phyloP scores from a whole-genome alignment of 2,329 filamentous ascomycete genomes.

The Lithohypha guttulata region DNA sequence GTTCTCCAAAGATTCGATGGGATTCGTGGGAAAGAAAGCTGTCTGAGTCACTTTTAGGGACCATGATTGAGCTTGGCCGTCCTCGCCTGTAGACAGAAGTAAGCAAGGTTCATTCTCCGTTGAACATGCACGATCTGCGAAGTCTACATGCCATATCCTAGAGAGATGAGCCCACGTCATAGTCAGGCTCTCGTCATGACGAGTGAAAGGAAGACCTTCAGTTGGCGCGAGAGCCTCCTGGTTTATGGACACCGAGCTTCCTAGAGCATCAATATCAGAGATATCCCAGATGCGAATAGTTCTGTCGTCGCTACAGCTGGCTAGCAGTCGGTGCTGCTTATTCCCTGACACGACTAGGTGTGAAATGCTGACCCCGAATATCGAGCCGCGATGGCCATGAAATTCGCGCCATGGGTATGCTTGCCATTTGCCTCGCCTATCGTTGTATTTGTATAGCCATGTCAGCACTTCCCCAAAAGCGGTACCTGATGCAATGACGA shows the following conservation, averaged over 20 bases:
- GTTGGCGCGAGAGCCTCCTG: slow-evolving; percentile 31
- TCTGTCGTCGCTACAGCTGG: slow-evolving; percentile 89
- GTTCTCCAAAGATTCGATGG: slow-evolving; percentile 28
- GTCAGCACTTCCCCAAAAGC: slow-evolving; percentile 90
- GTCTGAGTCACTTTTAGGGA: slow-evolving; percentile 33
- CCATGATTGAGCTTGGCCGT: slow-evolving; percentile 69
- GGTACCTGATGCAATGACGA: slow-evolving; percentile 78
- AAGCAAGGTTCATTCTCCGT: slow-evolving; percentile 29
- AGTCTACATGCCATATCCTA: slow-evolving; percentile 78
- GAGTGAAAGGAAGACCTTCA: neutral
- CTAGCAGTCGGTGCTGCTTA: slow-evolving; percentile 51
- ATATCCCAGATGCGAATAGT: slow-evolving; percentile 85
- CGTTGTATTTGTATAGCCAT: slow-evolving; percentile 55
- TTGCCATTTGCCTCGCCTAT: slow-evolving; percentile 16
- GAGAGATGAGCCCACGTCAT: slow-evolving; percentile 77
- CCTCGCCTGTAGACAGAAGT: slow-evolving; percentile 74
- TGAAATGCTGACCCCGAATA: slow-evolving; percentile 82
- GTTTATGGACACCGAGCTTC: too few species aligned
- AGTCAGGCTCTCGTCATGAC: slow-evolving; percentile 32
- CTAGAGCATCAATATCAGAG: too few species aligned
- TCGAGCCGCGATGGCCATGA: slow-evolving; percentile 74
- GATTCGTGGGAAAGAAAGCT: neutral
- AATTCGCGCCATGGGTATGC: slow-evolving; percentile 46
- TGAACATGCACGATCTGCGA: slow-evolving; percentile 35
- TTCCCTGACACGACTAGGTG: slow-evolving; percentile 35